Conservation (phyloP, 345 rosid species). For the Corchorus capsularis region DNA sequence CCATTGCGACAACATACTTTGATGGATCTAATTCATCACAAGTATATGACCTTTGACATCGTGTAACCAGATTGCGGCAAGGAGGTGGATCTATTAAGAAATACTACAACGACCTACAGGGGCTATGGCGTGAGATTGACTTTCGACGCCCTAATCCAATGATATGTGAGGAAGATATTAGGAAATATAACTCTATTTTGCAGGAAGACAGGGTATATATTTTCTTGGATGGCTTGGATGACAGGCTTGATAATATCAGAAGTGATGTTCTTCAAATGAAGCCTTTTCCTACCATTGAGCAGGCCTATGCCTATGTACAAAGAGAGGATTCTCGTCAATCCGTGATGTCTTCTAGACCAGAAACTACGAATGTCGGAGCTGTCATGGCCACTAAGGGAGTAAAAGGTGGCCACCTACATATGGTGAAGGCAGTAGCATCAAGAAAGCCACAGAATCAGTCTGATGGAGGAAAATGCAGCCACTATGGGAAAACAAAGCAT, state of each 20-base stretch:
- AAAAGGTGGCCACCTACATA: background rate
- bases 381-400: background rate
- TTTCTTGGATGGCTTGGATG: background rate
- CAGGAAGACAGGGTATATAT: background rate
- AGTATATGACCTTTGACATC: background rate
- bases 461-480: background rate
- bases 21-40: conserved; percentile 3
- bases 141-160: background rate
- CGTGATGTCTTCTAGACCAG: background rate
- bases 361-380: background rate
- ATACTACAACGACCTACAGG: background rate
- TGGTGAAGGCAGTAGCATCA: background rate
- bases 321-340: background rate
- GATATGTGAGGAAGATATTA: background rate
- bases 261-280: too few relatives aligned
- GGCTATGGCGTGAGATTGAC: background rate
- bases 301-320: too few relatives aligned
- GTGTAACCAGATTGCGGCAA: background rate
- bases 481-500: conserved; percentile 5
- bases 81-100: background rate
- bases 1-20: conserved; percentile 1
- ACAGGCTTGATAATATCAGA: background rate
- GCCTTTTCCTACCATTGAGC: too few relatives aligned
- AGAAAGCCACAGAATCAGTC: background rate
- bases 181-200: background rate